A percentile compares a stretch with the other conserved stretches of the same genome.
phyloP scores from a whole-genome alignment of 306 rosid genomes.

The Rosa persica region DNA sequence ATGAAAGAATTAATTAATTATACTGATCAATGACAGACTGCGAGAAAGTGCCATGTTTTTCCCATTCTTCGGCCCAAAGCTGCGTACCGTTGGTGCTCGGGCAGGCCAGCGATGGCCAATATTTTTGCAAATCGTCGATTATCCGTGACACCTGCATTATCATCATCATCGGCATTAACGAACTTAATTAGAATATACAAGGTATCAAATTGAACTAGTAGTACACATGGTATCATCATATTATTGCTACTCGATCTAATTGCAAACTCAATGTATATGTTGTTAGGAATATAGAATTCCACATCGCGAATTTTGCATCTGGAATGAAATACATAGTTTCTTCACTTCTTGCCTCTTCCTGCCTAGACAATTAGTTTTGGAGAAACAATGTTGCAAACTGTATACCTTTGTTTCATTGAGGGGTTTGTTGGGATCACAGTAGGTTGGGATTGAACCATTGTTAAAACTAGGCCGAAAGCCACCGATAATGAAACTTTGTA shows the following conservation, averaged over 20 bases:
- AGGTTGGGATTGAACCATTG: slow-evolving; percentile 33
- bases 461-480: slow-evolving; percentile 42
- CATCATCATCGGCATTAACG: neutral
- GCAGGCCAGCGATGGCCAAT: slow-evolving; percentile 37
- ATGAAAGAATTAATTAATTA: slow-evolving; percentile 31
- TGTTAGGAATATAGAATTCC: neutral
- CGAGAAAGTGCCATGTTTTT: slow-evolving; percentile 38
- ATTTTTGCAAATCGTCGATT: slow-evolving; percentile 1
- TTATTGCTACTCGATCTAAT: neutral
- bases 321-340: no score
- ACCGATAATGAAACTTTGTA: slow-evolving; percentile 25
- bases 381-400: neutral
- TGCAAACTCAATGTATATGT: neutral
- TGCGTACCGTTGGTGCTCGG: slow-evolving; percentile 17
- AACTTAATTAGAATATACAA: neutral
- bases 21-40: slow-evolving; percentile 28
- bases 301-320: no score
- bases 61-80: slow-evolving; percentile 43
- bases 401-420: slow-evolving; percentile 25
- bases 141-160: slow-evolving; percentile 23
- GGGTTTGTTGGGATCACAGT: slow-evolving; percentile 22
- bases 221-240: neutral
- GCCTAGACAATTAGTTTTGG: neutral
- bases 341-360: neutral
- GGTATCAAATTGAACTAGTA: neutral